Base-by-base conservation (phyloP, 306 rosid species). In the Alnus rubra region DNA sequence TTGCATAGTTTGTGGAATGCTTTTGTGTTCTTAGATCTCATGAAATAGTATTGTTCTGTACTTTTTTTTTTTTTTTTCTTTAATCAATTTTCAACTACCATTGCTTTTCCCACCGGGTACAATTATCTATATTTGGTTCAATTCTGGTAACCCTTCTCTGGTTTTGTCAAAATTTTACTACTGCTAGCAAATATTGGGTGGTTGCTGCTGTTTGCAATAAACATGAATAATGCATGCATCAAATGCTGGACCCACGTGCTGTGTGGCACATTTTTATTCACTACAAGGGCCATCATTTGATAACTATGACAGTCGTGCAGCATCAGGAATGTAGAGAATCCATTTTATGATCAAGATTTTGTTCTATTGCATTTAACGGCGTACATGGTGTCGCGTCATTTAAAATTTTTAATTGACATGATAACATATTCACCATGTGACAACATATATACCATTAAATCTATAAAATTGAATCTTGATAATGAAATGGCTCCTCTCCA, bases 1-100 rank as follows among this genome's bases (percentile, higher is more conserved):
- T 88, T 88, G 76, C 92, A 88, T 82, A 88, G 92, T 79, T 77
- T 88, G 85, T 88, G 92, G 92, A 88, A 88, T 88, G 89, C 88
- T 79, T 88, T 88, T 86, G 88, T 88, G 48, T 88, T 88, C 86
- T 83, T 88, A 52, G 89, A 88, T 76, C 89, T 88, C 76, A 88
- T 88, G 89, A 86, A 88, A 71, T 88, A 65, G 77, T 59, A 52
- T 37, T 16, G 7, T 9, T 37, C 30, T 67, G 14, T 67, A 18
- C 51, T 23, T 23, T 23, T 23, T 23, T 23, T 39, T 39, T n/a
- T 0, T 3, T 67, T 49, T 18, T 39, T 39, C 31, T 9, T 4
- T 2, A 67, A 67, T 18, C 71, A 37, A 9, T 42, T 31, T 67
- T 67, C 31, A 67, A 4, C 18, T 37, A 7, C 15, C 72, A n/a